Percentiles rank a stretch among this genome's conserved stretches.
phyloP scores from a whole-genome alignment of 176 grass and related monocot species.

The Juncus effusus region DNA sequence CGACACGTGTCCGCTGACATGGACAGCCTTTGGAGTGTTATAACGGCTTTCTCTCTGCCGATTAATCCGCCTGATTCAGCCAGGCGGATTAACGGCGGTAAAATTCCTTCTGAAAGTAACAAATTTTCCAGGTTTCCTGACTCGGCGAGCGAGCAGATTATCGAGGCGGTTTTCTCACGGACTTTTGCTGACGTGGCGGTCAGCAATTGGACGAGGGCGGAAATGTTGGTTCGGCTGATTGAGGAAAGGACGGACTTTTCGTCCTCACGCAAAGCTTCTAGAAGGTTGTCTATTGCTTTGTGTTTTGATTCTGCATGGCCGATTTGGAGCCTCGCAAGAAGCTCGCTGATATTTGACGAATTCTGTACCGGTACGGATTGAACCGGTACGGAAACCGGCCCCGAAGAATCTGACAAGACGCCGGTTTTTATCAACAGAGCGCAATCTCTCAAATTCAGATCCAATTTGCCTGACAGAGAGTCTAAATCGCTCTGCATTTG shows the following conservation, averaged over 20 bases:
- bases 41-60: constrained; percentile 81
- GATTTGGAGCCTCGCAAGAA: constrained; percentile 85
- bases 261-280: constrained; percentile 69
- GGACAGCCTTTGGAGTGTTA: constrained; percentile 75
- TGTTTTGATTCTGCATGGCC: constrained; percentile 89
- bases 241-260: constrained; percentile 76
- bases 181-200: constrained; percentile 67
- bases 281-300: constrained; percentile 61
- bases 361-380: neutral
- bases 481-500: constrained; percentile 98
- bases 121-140: constrained; percentile 63
- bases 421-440: constrained; percentile 85
- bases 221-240: constrained; percentile 70
- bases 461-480: constrained; percentile 73
- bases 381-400: constrained; percentile 16
- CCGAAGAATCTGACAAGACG: constrained; percentile 55
- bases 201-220: constrained; percentile 77
- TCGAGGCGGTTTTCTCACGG: constrained; percentile 68
- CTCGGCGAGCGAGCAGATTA: constrained; percentile 70
- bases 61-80: constrained; percentile 75
- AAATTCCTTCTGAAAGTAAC: constrained; percentile 70
- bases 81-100: constrained; percentile 69
- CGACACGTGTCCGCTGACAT: constrained; percentile 72
- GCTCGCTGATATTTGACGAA: constrained; percentile 51
- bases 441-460: constrained; percentile 86